These are phyloP conservation scores for Tothia fuscella DNA, from an alignment of 2,329 filamentous ascomycete species.

Conservation along the genomic window DNA sequence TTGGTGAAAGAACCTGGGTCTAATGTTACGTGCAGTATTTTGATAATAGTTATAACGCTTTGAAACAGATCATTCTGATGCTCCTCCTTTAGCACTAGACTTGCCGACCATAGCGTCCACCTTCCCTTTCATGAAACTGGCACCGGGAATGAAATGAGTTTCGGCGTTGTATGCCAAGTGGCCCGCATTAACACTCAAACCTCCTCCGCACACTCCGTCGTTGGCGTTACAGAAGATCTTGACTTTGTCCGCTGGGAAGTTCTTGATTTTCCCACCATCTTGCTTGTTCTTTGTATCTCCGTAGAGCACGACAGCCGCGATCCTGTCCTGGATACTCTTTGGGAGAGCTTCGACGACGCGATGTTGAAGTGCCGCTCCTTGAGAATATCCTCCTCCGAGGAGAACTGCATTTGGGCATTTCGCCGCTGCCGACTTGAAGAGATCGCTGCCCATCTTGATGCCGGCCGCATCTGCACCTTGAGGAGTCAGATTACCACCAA, in stretches of 20 bases:
- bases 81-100: not conserved
- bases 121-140: conserved; percentile 2
- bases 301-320: conserved; percentile 28
- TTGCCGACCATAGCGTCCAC: not conserved
- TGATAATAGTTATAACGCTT: too few species aligned
- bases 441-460: conserved; percentile 22
- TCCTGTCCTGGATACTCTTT: conserved; percentile 17
- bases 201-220: conserved; percentile 26
- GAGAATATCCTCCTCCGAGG: conserved; percentile 29
- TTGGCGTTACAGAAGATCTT: conserved; percentile 24
- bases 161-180: not conserved
- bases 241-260: conserved; percentile 22
- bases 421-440: conserved; percentile 25
- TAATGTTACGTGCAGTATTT: too few species aligned
- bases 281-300: conserved; percentile 29
- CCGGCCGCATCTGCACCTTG: conserved; percentile 22
- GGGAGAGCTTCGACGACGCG: conserved; percentile 21
- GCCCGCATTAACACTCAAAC: conserved; percentile 13
- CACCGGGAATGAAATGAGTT: not conserved
- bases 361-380: conserved; percentile 29
- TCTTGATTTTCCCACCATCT: conserved; percentile 23
- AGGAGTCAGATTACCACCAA: conserved; percentile 23
- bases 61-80: too few species aligned
- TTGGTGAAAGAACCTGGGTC: too few species aligned
- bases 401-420: conserved; percentile 28